Evolutionary conservation across 1,284 basidiomycete species (phyloP).

Genomic region (Ceratobasidium sp.): DNA sequence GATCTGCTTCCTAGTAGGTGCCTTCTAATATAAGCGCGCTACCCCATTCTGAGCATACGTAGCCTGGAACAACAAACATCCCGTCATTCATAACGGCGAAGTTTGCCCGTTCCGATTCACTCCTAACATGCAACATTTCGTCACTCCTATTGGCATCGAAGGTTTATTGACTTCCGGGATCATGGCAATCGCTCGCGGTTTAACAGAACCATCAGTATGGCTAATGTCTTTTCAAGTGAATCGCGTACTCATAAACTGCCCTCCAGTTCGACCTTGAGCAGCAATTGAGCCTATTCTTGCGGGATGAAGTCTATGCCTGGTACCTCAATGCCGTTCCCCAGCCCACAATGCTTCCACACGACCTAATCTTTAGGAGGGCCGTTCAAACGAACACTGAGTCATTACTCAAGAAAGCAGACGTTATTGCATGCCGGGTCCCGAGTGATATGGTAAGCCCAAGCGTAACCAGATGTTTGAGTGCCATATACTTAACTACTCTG

Average conservation of each 20-base stretch:
- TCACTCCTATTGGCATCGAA: slow-evolving; percentile 89
- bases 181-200: slow-evolving; percentile 88
- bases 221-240: slow-evolving; percentile 10
- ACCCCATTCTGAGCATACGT: slow-evolving; percentile 3
- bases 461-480: too few relatives aligned
- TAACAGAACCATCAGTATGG: slow-evolving; percentile 89
- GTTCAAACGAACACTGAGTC: slow-evolving; percentile 79
- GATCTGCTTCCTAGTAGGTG: slow-evolving; percentile 83
- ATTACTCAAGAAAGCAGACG: slow-evolving; percentile 85
- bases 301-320: slow-evolving; percentile 91
- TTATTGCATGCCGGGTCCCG: slow-evolving; percentile 84
- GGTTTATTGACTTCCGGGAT: slow-evolving; percentile 87
- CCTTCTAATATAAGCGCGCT: neutral
- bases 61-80: slow-evolving; percentile 58
- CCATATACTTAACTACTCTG: neutral
- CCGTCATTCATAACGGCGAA: slow-evolving; percentile 76
- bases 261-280: slow-evolving; percentile 86
- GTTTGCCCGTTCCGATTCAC: slow-evolving; percentile 96
- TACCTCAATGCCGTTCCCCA: slow-evolving; percentile 41
- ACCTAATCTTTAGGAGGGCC: slow-evolving; percentile 69
- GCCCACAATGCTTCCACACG: slow-evolving; percentile 47
- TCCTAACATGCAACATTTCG: slow-evolving; percentile 94
- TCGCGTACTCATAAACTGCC: slow-evolving; percentile 25
- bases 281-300: slow-evolving; percentile 86
- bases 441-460: slow-evolving; percentile 69